Evolutionary conservation across 225 moss, liverwort and hornwort species (phyloP).

Genomic region (Antitrichia curtipendula): DNA sequence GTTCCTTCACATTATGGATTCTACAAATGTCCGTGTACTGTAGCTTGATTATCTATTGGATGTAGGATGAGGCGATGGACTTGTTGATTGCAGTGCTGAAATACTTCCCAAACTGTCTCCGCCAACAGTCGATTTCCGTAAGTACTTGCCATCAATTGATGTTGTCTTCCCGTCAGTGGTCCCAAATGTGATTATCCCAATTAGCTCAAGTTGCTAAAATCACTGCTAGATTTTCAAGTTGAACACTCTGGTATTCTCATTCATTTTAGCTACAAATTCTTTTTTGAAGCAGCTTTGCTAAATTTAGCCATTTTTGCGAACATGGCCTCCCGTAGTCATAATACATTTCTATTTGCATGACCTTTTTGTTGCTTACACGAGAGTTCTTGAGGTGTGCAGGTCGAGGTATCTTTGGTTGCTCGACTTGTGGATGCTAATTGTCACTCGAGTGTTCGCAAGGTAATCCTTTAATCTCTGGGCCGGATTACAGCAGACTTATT

Average conservation of each 20-base stretch:
- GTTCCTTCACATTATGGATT: not conserved
- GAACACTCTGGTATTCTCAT: not conserved
- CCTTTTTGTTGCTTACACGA: not conserved
- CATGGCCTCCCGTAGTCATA: not conserved
- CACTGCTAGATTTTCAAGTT: not conserved
- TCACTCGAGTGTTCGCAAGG: constrained; percentile 53
- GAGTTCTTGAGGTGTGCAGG: constrained; percentile 23
- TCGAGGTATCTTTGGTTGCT: constrained; percentile 70
- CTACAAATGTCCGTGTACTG: not conserved
- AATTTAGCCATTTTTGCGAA: not conserved
- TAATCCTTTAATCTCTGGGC: not conserved
- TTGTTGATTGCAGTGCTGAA: constrained; percentile 59
- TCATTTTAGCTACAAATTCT: not conserved
- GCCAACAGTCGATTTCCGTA: constrained; percentile 68
- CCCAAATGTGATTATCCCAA: not conserved
- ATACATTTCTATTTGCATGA: not conserved
- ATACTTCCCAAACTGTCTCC: constrained; percentile 74
- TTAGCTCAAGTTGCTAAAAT: not conserved
- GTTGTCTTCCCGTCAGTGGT: not conserved
- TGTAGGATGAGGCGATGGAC: constrained; percentile 74
- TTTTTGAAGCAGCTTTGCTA: not conserved
- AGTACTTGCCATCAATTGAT: not conserved
- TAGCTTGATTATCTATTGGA: not conserved
- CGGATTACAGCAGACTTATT: not conserved
- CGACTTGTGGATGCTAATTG: constrained; percentile 59